Percentiles rank a stretch among this genome's conserved stretches.
Evolutionary conservation across 768 basidiomycete species (phyloP).

Genomic region (Antrodiella citrinella): DNA sequence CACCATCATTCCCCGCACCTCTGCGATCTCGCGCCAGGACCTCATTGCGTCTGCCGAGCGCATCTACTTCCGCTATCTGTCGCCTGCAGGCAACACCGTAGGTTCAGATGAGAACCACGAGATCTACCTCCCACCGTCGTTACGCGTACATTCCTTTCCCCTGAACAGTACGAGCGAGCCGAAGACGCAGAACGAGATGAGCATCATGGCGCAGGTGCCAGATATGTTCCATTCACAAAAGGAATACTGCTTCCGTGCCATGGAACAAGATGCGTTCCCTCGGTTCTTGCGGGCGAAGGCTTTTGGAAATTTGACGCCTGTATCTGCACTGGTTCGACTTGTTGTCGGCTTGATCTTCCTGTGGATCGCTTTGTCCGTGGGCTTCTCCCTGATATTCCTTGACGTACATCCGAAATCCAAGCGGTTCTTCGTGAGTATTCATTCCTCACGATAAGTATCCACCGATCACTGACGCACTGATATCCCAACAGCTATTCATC

Average conservation of each 20-base stretch:
- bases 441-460: not conserved
- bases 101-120: constrained; percentile 89
- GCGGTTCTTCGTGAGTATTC: constrained; percentile 81
- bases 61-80: constrained; percentile 92
- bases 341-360: constrained; percentile 77
- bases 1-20: constrained; percentile 87
- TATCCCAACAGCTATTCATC: constrained; percentile 70
- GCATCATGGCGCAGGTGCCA: constrained; percentile 80
- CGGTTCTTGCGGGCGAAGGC: constrained; percentile 94
- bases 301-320: constrained; percentile 94
- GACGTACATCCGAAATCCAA: constrained; percentile 89
- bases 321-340: constrained; percentile 81
- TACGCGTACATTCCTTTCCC: constrained; percentile 89
- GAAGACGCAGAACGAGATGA: constrained; percentile 56
- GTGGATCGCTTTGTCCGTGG: constrained; percentile 92
- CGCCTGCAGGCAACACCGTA: constrained; percentile 66
- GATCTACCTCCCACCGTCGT: constrained; percentile 90
- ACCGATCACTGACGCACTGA: constrained; percentile 9
- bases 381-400: constrained; percentile 88
- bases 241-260: constrained; percentile 92
- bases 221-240: constrained; percentile 98
- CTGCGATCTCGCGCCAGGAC: constrained; percentile 85
- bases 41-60: constrained; percentile 91
- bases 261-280: constrained; percentile 93
- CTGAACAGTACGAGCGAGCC: constrained; percentile 70